Evolutionary conservation across 768 basidiomycete species (phyloP).

Genomic region (Boletus edulis): DNA sequence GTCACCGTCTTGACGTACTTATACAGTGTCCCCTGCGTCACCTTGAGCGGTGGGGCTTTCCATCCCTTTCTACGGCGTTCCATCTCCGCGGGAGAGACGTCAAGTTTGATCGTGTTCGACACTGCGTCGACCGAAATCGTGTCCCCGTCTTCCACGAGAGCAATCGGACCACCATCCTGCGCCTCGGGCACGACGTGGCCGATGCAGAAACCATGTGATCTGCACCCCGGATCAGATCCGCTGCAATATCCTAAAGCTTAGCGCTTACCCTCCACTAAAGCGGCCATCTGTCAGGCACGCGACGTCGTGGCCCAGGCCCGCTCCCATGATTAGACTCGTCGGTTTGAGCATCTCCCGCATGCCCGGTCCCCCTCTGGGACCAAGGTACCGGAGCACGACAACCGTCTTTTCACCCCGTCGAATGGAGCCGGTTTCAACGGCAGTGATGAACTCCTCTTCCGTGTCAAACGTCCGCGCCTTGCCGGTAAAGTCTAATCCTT

Average conservation of each 20-base stretch:
- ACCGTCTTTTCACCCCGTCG: constrained; percentile 97
- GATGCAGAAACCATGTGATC: constrained; percentile 95
- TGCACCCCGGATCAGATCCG: constrained; percentile 31
- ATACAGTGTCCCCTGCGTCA: constrained; percentile 75
- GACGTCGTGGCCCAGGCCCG: constrained; percentile 92
- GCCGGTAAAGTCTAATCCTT: constrained; percentile 85
- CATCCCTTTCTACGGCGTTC: constrained; percentile 67
- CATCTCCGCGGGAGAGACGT: constrained; percentile 78
- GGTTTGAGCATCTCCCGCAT: constrained; percentile 99
- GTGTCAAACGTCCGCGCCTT: constrained; percentile 91
- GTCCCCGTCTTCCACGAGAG: constrained; percentile 86
- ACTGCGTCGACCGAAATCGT: constrained; percentile 85
- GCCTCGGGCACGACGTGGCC: constrained; percentile 98
- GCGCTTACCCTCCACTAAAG: constrained; percentile 97
- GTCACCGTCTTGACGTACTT: constrained; percentile 87
- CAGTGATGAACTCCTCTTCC: constrained; percentile 83
- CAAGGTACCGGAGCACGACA: constrained; percentile 91
- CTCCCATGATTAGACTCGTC: constrained; percentile 97
- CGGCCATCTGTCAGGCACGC: constrained; percentile 97
- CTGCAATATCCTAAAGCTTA: constrained; percentile 40
- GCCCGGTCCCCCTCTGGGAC: constrained; percentile 95
- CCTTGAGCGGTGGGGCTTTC: constrained; percentile 86
- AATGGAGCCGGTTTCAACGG: constrained; percentile 85
- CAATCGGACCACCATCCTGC: constrained; percentile 91
- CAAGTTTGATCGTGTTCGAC: constrained; percentile 77